Percentiles rank a stretch among this genome's conserved stretches.
phyloP scores from a whole-genome alignment of 257 asterid genomes.

The Salvia miltiorrhiza region DNA sequence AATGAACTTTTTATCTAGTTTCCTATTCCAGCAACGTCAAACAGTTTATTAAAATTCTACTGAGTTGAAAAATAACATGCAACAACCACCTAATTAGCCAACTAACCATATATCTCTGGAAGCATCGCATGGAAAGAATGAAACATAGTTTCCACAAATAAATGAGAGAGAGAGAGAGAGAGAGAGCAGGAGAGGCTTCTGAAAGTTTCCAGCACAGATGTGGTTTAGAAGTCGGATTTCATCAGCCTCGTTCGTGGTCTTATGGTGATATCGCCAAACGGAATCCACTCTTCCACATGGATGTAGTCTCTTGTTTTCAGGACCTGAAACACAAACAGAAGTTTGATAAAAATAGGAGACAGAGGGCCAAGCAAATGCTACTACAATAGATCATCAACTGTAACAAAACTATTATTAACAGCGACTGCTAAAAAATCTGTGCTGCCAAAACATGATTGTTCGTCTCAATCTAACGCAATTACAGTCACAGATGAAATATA shows the following conservation, averaged over 20 bases:
- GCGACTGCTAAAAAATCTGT: background rate
- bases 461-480: background rate
- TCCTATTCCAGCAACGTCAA: no score
- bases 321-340: slow-evolving; percentile 37
- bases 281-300: slow-evolving; percentile 56
- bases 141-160: slow-evolving; percentile 17
- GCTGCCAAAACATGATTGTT: background rate
- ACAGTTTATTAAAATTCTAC: no score
- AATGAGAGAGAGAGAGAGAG: background rate
- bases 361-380: no score
- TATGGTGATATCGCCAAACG: slow-evolving; percentile 43
- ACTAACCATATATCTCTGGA: slow-evolving; percentile 5
- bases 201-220: background rate
- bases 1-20: no score
- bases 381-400: background rate
- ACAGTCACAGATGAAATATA: background rate
- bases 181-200: background rate
- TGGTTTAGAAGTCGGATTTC: slow-evolving; percentile 44
- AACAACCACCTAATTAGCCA: slow-evolving; percentile 24
- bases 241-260: slow-evolving; percentile 54
- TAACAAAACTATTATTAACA: no score
- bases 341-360: background rate
- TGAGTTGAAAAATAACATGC: background rate
- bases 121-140: slow-evolving; percentile 19
- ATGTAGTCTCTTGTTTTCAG: slow-evolving; percentile 72